Percentiles rank a stretch among this genome's conserved stretches.
These are phyloP conservation scores for Lichtheimia ornata DNA, from an alignment of 371 early-diverging fungal genomes.

Conservation along the genomic window DNA sequence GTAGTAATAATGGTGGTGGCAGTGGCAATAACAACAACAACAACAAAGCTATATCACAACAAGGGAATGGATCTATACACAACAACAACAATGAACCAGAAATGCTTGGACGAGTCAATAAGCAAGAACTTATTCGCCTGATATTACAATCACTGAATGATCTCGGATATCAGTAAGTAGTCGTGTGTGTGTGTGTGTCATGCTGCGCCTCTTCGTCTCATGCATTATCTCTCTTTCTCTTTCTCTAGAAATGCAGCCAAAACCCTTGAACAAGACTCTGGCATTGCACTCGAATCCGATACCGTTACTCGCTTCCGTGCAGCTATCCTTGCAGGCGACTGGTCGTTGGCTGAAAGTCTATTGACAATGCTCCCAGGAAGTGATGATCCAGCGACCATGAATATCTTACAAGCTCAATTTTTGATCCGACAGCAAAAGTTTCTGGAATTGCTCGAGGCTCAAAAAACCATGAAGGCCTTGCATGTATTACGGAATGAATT, in stretches of 20 bases:
- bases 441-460: slow-evolving; percentile 73
- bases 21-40: neutral
- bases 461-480: slow-evolving; percentile 66
- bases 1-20: no score
- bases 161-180: slow-evolving; percentile 74
- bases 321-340: slow-evolving; percentile 72
- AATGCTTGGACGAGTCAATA: slow-evolving; percentile 22
- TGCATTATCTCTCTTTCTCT: no score
- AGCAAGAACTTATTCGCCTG: slow-evolving; percentile 82
- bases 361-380: slow-evolving; percentile 36
- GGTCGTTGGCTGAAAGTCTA: slow-evolving; percentile 65
- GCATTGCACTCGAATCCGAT: slow-evolving; percentile 65
- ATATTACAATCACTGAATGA: slow-evolving; percentile 84
- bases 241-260: slow-evolving; percentile 57
- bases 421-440: slow-evolving; percentile 82
- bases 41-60: neutral
- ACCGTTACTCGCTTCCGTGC: slow-evolving; percentile 61
- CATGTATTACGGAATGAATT: slow-evolving; percentile 73
- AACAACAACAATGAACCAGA: slow-evolving; percentile 2
- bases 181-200: neutral
- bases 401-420: slow-evolving; percentile 51
- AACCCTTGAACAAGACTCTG: slow-evolving; percentile 73
- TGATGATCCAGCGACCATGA: slow-evolving; percentile 6
- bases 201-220: neutral
- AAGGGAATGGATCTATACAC: slow-evolving; percentile 9